phyloP scores from a whole-genome alignment of 2,329 filamentous ascomycete genomes.

The Penicillium sp. region DNA sequence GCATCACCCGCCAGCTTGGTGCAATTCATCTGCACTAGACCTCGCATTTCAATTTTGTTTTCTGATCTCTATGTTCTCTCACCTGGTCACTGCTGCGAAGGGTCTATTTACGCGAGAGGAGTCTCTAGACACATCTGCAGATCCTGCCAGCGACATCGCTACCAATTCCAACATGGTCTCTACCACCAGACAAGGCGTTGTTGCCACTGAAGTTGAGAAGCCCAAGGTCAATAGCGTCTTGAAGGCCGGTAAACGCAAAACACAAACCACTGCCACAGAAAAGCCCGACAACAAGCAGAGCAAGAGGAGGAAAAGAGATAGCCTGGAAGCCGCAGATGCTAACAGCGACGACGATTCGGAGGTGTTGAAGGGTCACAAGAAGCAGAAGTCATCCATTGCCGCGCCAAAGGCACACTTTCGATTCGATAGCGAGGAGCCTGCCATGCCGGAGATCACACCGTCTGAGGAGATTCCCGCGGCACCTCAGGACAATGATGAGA shows the following conservation, averaged over 20 bases:
- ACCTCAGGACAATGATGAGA: conserved; percentile 22
- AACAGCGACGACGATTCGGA: conserved; percentile 13
- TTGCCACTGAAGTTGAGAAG: conserved; percentile 19
- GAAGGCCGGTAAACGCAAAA: conserved; percentile 37
- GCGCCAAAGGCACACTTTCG: conserved; percentile 34
- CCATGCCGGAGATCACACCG: conserved; percentile 18
- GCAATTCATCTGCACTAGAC: conserved; percentile 1
- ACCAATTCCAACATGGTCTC: conserved; percentile 34
- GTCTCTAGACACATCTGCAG: conserved; percentile 18
- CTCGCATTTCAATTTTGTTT: conserved; percentile 1
- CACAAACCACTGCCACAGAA: conserved; percentile 18
- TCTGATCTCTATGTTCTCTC: conserved; percentile 40
- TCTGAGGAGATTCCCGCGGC: conserved; percentile 21
- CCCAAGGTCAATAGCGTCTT: conserved; percentile 11
- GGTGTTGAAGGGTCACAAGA: conserved; percentile 15
- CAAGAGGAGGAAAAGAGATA: conserved; percentile 36
- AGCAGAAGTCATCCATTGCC: conserved; percentile 11
- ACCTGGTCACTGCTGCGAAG: conserved; percentile 43
- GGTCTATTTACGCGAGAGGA: conserved; percentile 39
- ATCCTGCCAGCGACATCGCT: conserved; percentile 13
- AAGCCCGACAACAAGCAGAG: conserved; percentile 27
- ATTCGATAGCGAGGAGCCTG: conserved; percentile 44
- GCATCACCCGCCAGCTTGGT: conserved; percentile 12
- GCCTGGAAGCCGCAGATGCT: conserved; percentile 19
- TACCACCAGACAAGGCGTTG: conserved; percentile 30